Evolutionary conservation across 78 protist genomes (phyloP), one percentile per base, ranked within the genome.

Genomic region (Dictyostelium intermedium): DNA sequence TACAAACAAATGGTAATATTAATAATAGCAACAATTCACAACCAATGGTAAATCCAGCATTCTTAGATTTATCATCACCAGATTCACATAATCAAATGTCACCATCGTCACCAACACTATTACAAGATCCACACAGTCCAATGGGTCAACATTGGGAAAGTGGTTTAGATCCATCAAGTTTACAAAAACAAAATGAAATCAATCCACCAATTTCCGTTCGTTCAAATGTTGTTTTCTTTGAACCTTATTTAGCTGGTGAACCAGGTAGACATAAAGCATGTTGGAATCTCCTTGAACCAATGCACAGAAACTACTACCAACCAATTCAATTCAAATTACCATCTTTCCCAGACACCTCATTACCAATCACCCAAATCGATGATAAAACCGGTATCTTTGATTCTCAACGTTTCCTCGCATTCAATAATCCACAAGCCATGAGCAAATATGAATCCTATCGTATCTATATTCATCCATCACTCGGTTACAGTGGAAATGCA

Each of bases 291-390:
- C 23, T 66, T 14, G 85, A 87, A 11, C 93, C 93, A 77, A 87
- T 87, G 93, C 93, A 87, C 16, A 82, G 93, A 41, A 87, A 87
- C 66, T 87, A 87, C 81, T 87, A 87, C 66, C 93, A 87, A 66
- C 85, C 93, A 45, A 87, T 87, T 70, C 84, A 77, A 77, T 87
- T 87, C 85, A 87, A 87, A 73, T 45, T 87, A 43, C 93, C 93
- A 77, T n/a, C 30, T 10, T 32, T 16, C 50, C 39, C 82, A 25
- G 82, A 37, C 27, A 37, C 25, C 5, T 73, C 82, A 39, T 32
- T 87, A 16, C 82, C 66, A 45, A 87, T 87, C 43, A 27, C 50
- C 1, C 73, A 82, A 61, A 10, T 61, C 60, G 83, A 74, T 53
- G 87, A 79, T 10, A 41, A 35, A 18, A 27, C 41, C 16, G 85